A percentile compares a stretch with the other conserved stretches of the same genome.
These are phyloP conservation scores for Hemileia vastatrix DNA, from an alignment of 1,284 basidiomycete species.

Conservation along the genomic window DNA sequence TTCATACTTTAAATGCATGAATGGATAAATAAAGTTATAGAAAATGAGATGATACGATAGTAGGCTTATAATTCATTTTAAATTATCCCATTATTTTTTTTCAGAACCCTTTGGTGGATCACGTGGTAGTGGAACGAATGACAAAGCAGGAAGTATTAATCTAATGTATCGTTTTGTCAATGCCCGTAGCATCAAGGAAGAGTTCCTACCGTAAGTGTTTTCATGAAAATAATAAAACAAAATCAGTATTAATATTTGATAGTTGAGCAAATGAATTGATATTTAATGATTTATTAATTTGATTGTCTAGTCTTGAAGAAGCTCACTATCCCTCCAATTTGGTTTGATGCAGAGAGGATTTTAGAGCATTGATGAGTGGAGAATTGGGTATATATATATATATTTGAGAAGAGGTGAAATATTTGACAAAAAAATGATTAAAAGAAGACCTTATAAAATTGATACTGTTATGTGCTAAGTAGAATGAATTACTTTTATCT, in stretches of 20 bases:
- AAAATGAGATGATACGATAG: no score
- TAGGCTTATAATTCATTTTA: not conserved
- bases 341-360: no score
- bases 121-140: constrained; percentile 88
- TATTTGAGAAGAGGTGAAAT: no score
- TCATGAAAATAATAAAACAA: not conserved
- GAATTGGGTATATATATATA: no score
- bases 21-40: no score
- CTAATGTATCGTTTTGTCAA: constrained; percentile 79
- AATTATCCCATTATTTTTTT: not conserved
- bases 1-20: not conserved
- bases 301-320: constrained; percentile 53
- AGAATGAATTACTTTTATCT: no score
- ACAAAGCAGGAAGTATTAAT: constrained; percentile 85
- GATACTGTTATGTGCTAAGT: no score
- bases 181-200: constrained; percentile 91
- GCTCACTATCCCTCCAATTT: constrained; percentile 78
- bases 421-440: no score
- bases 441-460: no score
- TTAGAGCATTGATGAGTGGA: no score
- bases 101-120: constrained; percentile 86
- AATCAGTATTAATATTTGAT: not conserved
- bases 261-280: not conserved
- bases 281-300: not conserved
- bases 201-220: constrained; percentile 54